Evolutionary conservation across 257 asterid species (phyloP).

Genomic region (Solanum pimpinellifolium): DNA sequence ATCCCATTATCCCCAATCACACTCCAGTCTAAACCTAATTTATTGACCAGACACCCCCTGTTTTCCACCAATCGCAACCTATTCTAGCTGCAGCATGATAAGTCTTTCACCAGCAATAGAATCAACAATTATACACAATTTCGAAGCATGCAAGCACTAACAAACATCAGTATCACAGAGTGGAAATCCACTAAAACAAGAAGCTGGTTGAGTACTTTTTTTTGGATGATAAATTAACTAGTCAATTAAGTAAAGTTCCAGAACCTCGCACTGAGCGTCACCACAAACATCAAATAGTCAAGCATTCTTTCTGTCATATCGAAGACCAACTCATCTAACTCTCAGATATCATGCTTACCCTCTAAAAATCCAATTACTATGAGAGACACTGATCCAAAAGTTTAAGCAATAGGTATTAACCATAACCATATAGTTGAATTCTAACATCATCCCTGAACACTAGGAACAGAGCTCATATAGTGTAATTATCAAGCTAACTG

Average conservation of each 20-base stretch:
- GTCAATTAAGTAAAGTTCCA: background rate
- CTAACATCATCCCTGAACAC: background rate
- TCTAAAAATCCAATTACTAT: background rate
- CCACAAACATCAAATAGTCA: background rate
- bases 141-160: background rate
- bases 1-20: background rate
- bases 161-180: background rate
- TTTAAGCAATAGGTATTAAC: background rate
- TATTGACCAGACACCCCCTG: background rate
- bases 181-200: background rate
- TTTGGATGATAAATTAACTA: background rate
- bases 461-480: background rate
- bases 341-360: background rate
- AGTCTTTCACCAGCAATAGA: background rate
- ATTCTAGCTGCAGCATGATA: background rate
- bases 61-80: background rate
- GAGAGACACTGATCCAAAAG: background rate
- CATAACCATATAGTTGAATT: background rate
- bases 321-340: background rate
- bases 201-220: background rate
- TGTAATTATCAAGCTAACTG: background rate
- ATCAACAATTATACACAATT: background rate
- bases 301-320: background rate
- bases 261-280: background rate
- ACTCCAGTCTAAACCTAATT: background rate